Evolutionary conservation across 2,329 filamentous ascomycete species (phyloP).

Genomic region (Plectosphaerella sp.): DNA sequence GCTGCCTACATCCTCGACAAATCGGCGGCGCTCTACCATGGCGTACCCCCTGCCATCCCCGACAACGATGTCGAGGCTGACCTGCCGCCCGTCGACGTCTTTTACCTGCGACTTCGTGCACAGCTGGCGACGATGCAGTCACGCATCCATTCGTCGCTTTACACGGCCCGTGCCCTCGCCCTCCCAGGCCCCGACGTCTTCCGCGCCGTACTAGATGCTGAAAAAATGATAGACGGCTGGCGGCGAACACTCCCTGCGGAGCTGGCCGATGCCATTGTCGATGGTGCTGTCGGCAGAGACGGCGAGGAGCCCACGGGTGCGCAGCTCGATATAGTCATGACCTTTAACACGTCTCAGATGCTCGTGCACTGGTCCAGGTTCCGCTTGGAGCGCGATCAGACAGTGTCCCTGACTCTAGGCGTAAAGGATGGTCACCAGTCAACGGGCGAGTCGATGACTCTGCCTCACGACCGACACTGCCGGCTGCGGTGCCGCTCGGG

Average conservation of each 20-base stretch:
- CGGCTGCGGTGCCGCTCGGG: conserved; percentile 7
- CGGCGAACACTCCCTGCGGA: conserved; percentile 3
- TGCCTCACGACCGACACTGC: conserved; percentile 5
- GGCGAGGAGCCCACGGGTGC: conserved; percentile 2
- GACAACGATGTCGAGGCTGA: conserved; percentile 10
- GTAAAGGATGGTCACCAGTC: neutral
- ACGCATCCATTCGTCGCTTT: conserved; percentile 5
- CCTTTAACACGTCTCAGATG: conserved; percentile 6
- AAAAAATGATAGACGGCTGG: conserved; percentile 9
- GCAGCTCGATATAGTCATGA: conserved; percentile 7
- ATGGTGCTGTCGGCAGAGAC: neutral
- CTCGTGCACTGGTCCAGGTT: conserved; percentile 10
- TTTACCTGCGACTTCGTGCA: conserved; percentile 5
- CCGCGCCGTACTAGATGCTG: conserved; percentile 8
- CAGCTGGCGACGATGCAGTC: conserved; percentile 12
- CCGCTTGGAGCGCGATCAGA: conserved; percentile 1
- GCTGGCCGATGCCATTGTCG: conserved; percentile 2
- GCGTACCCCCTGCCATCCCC: conserved; percentile 5
- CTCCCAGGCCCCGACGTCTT: conserved; percentile 2
- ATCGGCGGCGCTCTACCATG: conserved; percentile 7
- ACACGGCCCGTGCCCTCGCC: conserved; percentile 8
- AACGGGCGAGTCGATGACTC: conserved; percentile 2
- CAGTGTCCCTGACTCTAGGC: neutral
- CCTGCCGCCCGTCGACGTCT: conserved; percentile 2
- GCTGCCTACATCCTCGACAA: conserved; percentile 10